phyloP scores from a whole-genome alignment of 192 early-diverging fungal species.

The Backusella morwellensis region DNA sequence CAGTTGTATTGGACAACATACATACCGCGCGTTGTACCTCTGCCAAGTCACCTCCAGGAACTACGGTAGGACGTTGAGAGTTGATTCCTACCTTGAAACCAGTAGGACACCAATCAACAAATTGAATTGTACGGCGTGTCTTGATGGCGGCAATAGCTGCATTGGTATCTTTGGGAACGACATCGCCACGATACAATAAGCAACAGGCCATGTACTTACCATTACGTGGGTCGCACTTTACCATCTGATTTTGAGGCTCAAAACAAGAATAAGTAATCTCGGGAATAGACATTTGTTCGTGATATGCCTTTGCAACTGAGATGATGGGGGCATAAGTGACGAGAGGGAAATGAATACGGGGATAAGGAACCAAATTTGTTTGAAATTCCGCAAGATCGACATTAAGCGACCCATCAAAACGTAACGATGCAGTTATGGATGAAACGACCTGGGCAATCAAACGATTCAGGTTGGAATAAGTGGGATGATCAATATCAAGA shows the following conservation, averaged over 20 bases:
- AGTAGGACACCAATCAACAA: slow-evolving; percentile 99
- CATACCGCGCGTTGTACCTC: slow-evolving; percentile 93
- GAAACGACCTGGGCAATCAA: slow-evolving; percentile 99
- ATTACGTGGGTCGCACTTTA: slow-evolving; percentile 96
- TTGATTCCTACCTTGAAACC: slow-evolving; percentile 99
- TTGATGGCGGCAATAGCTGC: slow-evolving; percentile 86
- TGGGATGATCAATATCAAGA: slow-evolving; percentile 94
- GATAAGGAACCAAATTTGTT: slow-evolving; percentile 99
- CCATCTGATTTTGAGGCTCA: slow-evolving; percentile 98
- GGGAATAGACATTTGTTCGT: slow-evolving; percentile 91
- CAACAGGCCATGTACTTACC: slow-evolving; percentile 99
- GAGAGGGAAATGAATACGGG: slow-evolving; percentile 98
- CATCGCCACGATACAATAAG: slow-evolving; percentile 98
- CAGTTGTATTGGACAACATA: slow-evolving; percentile 99
- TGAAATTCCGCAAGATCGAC: slow-evolving; percentile 99
- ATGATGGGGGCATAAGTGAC: slow-evolving; percentile 97
- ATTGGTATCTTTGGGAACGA: slow-evolving; percentile 97
- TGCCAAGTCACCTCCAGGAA: slow-evolving; percentile 92
- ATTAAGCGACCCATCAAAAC: slow-evolving; percentile 98
- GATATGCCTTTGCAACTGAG: slow-evolving; percentile 91
- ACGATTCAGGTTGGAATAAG: slow-evolving; percentile 96
- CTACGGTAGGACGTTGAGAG: slow-evolving; percentile 84
- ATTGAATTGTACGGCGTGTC: slow-evolving; percentile 94
- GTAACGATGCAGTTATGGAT: slow-evolving; percentile 97
- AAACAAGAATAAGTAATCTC: slow-evolving; percentile 98